A percentile compares a stretch with the other conserved stretches of the same genome.
phyloP scores from a whole-genome alignment of 2,329 filamentous ascomycete genomes.

The Chalara sp. region DNA sequence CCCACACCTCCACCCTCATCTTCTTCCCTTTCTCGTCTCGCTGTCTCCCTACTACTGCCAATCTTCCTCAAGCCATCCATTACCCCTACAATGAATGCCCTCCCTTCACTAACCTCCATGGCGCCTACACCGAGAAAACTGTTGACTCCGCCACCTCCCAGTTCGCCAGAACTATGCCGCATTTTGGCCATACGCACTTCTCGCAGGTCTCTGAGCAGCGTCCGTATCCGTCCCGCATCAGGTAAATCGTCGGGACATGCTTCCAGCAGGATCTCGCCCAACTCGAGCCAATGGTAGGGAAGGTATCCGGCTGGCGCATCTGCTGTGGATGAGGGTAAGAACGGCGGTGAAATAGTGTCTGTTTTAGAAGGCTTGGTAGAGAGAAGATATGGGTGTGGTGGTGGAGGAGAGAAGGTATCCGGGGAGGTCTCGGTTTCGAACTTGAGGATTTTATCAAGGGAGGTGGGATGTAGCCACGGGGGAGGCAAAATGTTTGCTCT shows the following conservation, averaged over 20 bases:
- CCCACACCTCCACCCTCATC: constrained; percentile 50
- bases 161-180: constrained; percentile 62
- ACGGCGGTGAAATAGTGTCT: constrained; percentile 58
- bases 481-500: constrained; percentile 90
- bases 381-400: constrained; percentile 52
- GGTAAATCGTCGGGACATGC: constrained; percentile 79
- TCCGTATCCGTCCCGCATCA: constrained; percentile 65
- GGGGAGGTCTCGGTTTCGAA: constrained; percentile 70
- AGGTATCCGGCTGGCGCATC: constrained; percentile 62
- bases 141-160: constrained; percentile 72
- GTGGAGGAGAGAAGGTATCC: constrained; percentile 70
- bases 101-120: constrained; percentile 85
- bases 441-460: constrained; percentile 70
- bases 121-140: constrained; percentile 71
- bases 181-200: constrained; percentile 90
- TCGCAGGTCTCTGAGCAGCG: constrained; percentile 71
- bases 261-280: constrained; percentile 80
- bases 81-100: constrained; percentile 77
- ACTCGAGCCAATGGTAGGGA: constrained; percentile 93
- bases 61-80: constrained; percentile 84
- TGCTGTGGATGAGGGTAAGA: constrained; percentile 68
- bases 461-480: constrained; percentile 74
- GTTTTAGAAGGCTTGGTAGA: constrained; percentile 22
- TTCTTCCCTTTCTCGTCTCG: constrained; percentile 68
- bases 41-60: constrained; percentile 72